A percentile compares a stretch with the other conserved stretches of the same genome.
Evolutionary conservation across 257 asterid species (phyloP).

Genomic region (Pogostemon cablin): DNA sequence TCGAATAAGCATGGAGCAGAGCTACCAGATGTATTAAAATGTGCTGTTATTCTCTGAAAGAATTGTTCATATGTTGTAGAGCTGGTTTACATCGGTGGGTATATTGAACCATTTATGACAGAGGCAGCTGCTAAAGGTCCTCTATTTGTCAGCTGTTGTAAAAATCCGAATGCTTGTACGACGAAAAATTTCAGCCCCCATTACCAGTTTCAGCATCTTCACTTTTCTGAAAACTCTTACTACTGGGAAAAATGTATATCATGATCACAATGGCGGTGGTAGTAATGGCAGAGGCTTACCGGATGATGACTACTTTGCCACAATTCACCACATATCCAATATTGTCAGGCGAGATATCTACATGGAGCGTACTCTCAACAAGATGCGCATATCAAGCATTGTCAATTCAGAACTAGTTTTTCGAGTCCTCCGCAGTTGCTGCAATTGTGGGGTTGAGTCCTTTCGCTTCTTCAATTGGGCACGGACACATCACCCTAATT

Average conservation of each 20-base stretch:
- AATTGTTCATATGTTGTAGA: neutral
- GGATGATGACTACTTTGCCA: constrained; percentile 87
- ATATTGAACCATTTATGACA: constrained; percentile 10
- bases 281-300: constrained; percentile 45
- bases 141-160: neutral
- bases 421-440: constrained; percentile 83
- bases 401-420: constrained; percentile 87
- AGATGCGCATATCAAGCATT: constrained; percentile 68
- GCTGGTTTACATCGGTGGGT: neutral
- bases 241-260: constrained; percentile 34
- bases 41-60: neutral
- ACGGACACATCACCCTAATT: constrained; percentile 75
- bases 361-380: constrained; percentile 91
- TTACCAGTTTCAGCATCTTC: constrained; percentile 29
- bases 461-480: constrained; percentile 99
- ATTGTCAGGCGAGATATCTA: constrained; percentile 87
- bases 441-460: constrained; percentile 71
- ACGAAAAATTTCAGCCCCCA: constrained; percentile 34
- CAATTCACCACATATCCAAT: constrained; percentile 90
- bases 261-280: constrained; percentile 30
- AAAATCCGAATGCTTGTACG: constrained; percentile 32
- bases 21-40: neutral
- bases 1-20: neutral
- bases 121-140: constrained; percentile 6
- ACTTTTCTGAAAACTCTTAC: constrained; percentile 37